Conservation (phyloP, 352 stramenopile genomes). For the Phytopythium litorale region DNA sequence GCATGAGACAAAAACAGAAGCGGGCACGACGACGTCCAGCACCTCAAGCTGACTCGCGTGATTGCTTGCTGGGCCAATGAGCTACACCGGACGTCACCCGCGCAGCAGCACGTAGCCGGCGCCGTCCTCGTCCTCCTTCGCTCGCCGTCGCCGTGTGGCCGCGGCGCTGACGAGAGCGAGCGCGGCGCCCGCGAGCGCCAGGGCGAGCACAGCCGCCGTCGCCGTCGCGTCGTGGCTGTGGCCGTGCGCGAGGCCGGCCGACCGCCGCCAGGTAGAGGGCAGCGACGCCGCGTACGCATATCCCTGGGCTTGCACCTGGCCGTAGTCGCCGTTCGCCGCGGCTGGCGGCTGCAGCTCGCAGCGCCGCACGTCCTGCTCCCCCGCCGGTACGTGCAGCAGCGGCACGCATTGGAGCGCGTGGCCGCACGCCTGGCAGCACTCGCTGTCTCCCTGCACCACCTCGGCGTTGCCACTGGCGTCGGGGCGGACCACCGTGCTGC, state of each 20-base stretch:
- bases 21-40: too few relatives aligned
- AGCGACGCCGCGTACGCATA: not conserved
- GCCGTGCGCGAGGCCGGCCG: not conserved
- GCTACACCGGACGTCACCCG: not conserved
- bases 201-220: not conserved
- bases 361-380: constrained; percentile 47
- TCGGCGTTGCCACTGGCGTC: constrained; percentile 21
- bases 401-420: constrained; percentile 30
- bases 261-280: not conserved
- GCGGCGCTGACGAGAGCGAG: not conserved
- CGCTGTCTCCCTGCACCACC: constrained; percentile 15
- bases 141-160: not conserved
- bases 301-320: not conserved
- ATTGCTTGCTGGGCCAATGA: too few relatives aligned
- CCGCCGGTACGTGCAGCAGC: constrained; percentile 37
- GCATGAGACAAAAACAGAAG: too few relatives aligned
- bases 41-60: too few relatives aligned
- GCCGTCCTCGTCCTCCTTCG: not conserved
- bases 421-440: constrained; percentile 49
- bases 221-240: not conserved
- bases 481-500: constrained; percentile 23
- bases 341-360: constrained; percentile 27
- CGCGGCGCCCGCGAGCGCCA: not conserved
- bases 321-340: not conserved
- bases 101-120: not conserved